phyloP scores from a whole-genome alignment of 2,329 filamentous ascomycete genomes.

The Chrysoporthe puriensis region DNA sequence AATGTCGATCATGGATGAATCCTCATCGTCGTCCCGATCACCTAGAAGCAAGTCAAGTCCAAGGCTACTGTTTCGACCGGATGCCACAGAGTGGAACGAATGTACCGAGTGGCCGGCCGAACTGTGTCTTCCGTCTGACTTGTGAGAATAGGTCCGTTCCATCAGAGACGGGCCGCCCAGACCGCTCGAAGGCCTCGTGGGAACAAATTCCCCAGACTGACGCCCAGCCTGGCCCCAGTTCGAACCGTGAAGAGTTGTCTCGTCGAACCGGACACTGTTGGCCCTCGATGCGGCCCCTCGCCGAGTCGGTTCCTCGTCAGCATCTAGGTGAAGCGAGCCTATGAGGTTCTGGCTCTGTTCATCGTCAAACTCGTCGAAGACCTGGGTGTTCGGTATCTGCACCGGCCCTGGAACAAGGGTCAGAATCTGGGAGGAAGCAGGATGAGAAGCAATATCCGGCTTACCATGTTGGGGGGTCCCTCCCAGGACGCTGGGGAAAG shows the following conservation, averaged over 20 bases:
- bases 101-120: constrained; percentile 81
- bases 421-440: constrained; percentile 3
- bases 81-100: constrained; percentile 71
- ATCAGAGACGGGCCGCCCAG: constrained; percentile 80
- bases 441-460: constrained; percentile 34
- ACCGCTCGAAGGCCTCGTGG: constrained; percentile 76
- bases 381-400: constrained; percentile 77
- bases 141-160: constrained; percentile 90
- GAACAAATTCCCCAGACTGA: constrained; percentile 81
- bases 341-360: constrained; percentile 82
- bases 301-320: constrained; percentile 83
- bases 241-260: constrained; percentile 87
- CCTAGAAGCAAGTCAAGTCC: constrained; percentile 74
- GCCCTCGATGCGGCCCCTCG: constrained; percentile 88
- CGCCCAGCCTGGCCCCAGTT: constrained; percentile 82
- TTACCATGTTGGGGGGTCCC: constrained; percentile 87
- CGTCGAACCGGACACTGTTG: constrained; percentile 97
- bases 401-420: constrained; percentile 64
- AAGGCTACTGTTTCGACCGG: constrained; percentile 84
- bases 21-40: constrained; percentile 51
- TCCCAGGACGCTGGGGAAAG: constrained; percentile 83
- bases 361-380: constrained; percentile 83
- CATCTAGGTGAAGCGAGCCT: constrained; percentile 80
- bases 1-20: constrained; percentile 67
- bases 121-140: constrained; percentile 92